Percentiles rank a stretch among this genome's conserved stretches.
phyloP scores from a whole-genome alignment of 495 filamentous ascomycete genomes.

The Niebla homalea region DNA sequence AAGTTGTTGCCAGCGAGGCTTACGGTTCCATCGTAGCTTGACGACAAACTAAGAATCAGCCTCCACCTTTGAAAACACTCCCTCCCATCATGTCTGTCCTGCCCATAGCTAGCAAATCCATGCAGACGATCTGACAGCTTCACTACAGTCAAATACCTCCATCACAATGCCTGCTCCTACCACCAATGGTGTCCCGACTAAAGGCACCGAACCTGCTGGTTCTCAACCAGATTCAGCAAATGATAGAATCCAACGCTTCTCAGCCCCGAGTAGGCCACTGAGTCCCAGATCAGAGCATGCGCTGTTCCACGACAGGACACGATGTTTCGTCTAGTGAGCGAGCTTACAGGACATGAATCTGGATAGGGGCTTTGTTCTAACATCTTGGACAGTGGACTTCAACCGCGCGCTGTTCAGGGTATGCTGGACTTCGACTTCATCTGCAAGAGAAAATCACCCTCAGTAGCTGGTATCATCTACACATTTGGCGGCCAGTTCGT shows the following conservation, averaged over 20 bases:
- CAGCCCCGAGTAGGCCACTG: slow-evolving; percentile 79
- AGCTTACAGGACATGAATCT: slow-evolving; percentile 21
- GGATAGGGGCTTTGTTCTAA: slow-evolving; percentile 5
- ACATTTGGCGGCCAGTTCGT: slow-evolving; percentile 99
- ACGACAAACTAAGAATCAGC: background rate
- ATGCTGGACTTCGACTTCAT: slow-evolving; percentile 99
- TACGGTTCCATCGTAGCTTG: background rate
- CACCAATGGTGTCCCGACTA: slow-evolving; percentile 19
- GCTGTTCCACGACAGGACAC: slow-evolving; percentile 96
- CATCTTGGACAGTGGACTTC: slow-evolving; percentile 54
- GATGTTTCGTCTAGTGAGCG: slow-evolving; percentile 96
- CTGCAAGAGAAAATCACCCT: slow-evolving; percentile 93
- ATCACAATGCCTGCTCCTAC: slow-evolving; percentile 38
- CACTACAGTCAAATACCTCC: background rate
- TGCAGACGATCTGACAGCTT: background rate
- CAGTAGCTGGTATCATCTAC: slow-evolving; percentile 98
- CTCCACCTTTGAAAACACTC: background rate
- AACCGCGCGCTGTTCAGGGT: slow-evolving; percentile 95
- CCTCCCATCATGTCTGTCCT: slow-evolving; percentile 17
- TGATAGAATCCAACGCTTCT: slow-evolving; percentile 96
- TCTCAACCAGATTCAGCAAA: slow-evolving; percentile 51
- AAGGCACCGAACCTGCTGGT: slow-evolving; percentile 16
- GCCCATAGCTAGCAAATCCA: background rate
- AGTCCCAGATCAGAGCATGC: slow-evolving; percentile 73
- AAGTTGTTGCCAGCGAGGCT: too few species aligned